Evolutionary conservation across 495 filamentous ascomycete genomes (phyloP), one percentile per base, ranked within the genome.

Genomic region (Pyrenula aspistea): DNA sequence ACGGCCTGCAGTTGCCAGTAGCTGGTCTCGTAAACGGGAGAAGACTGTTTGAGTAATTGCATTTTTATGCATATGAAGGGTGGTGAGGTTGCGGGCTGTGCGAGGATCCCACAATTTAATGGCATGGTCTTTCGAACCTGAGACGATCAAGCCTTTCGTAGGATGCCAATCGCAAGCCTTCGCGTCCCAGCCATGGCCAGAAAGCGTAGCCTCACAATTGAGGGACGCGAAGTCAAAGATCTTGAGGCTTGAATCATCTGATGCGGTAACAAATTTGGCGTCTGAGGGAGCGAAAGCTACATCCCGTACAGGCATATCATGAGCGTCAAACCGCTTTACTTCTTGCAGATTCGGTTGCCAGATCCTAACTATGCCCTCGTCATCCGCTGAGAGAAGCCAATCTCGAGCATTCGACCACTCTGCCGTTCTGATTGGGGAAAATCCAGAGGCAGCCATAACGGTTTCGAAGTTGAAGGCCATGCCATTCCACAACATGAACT

Each of bases 331-430:
- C 25, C 85, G 87, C 68, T 97, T 89, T 57, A 97, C 89, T 64
- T 96, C 96, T 77, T 98, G 97, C 76, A 98, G 96, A 69, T 97
- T 98, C 1, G 93, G 89, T 65, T 95, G 90, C 92, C 92, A 98
- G 72, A 97, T 97, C 71, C 97, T 98, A 68, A 98, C 84, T 60
- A 92, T 78, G 42, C 93, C 93, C 63, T 91, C 88, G 63, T 96
- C 91, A 69, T 96, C 93, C 48, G 91, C 91, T 12, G 93, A 98
- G 21, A 98, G 79, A 2, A 98, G 79, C 91, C 91, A 97, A 67
- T 97, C 93, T 64, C 94, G 88, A 62, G 84, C 92, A 71, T 96
- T 91, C 4, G 92, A 92, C 74, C 95, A 98, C 51, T 77, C 79
- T 53, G 92, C 75, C 21, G 88, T 88, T 55, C 93, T 86, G 59